Conservation (phyloP, 345 rosid genomes). For the Turnera subulata region DNA sequence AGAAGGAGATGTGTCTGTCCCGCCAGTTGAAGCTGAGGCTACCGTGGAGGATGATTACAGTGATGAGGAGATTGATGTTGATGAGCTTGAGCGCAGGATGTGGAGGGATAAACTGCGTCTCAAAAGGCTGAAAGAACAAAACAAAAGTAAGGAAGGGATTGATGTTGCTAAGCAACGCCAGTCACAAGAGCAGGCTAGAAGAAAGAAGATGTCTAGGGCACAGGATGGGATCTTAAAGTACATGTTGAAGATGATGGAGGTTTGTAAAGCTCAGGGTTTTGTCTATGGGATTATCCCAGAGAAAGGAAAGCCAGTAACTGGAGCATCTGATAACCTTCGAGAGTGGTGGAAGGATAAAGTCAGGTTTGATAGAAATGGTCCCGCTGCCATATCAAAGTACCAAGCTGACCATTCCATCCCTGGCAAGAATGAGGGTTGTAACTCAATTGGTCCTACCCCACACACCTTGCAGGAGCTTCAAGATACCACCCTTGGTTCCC, state of each 20-base stretch:
- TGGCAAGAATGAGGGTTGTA: conserved; percentile 46
- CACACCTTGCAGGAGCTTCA: conserved; percentile 88
- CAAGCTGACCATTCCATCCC: conserved; percentile 53
- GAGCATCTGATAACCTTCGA: conserved; percentile 84
- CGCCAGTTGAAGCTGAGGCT: conserved; percentile 53
- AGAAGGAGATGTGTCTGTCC: conserved; percentile 37
- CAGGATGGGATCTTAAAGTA: conserved; percentile 84
- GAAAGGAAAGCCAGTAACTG: conserved; percentile 83
- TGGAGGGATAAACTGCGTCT: conserved; percentile 74
- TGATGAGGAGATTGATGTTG: conserved; percentile 69
- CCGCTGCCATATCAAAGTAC: conserved; percentile 77
- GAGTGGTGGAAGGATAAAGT: conserved; percentile 99
- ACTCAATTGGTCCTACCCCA: conserved; percentile 55
- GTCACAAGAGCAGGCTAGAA: conserved; percentile 70
- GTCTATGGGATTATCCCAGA: conserved; percentile 87
- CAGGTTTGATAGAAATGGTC: conserved; percentile 89
- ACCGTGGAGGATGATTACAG: conserved; percentile 45
- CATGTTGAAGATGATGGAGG: conserved; percentile 88
- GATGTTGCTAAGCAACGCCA: conserved; percentile 62
- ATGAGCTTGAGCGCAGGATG: conserved; percentile 81
- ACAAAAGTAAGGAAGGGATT: conserved; percentile 41
- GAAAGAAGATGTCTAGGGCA: conserved; percentile 75
- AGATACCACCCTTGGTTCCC: conserved; percentile 93
- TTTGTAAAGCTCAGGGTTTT: conserved; percentile 84
- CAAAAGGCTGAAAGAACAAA: conserved; percentile 68